These are phyloP conservation scores for Coniochaeta sp. DNA, from an alignment of 2,329 filamentous ascomycete genomes.

Conservation along the genomic window DNA sequence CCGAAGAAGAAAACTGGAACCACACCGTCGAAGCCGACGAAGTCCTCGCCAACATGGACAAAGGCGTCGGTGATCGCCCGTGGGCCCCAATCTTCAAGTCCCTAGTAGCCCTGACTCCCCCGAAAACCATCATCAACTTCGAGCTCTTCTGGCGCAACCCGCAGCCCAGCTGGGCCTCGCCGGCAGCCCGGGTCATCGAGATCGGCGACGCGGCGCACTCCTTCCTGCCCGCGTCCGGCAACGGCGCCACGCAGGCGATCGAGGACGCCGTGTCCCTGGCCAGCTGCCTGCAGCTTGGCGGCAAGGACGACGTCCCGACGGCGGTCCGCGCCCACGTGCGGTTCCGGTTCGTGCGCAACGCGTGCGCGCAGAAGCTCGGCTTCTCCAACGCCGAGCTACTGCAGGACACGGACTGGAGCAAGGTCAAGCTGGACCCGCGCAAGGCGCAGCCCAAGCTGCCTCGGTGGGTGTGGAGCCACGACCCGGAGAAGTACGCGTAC, in stretches of 20 bases:
- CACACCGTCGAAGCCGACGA: slow-evolving; percentile 26
- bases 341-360: slow-evolving; percentile 27
- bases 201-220: slow-evolving; percentile 33
- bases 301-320: slow-evolving; percentile 14
- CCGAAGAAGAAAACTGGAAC: slow-evolving; percentile 27
- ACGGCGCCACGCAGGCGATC: slow-evolving; percentile 33
- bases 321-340: slow-evolving; percentile 23
- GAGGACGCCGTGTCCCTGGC: slow-evolving; percentile 31
- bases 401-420: slow-evolving; percentile 26
- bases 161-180: slow-evolving; percentile 27
- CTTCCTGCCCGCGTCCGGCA: slow-evolving; percentile 30
- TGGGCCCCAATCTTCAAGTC: slow-evolving; percentile 26
- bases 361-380: slow-evolving; percentile 30
- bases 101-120: slow-evolving; percentile 19
- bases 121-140: slow-evolving; percentile 23
- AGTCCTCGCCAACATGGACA: slow-evolving; percentile 25
- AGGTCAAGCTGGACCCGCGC: slow-evolving; percentile 25
- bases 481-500: slow-evolving; percentile 27
- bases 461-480: slow-evolving; percentile 28
- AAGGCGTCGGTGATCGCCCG: slow-evolving; percentile 18
- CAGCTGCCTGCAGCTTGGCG: slow-evolving; percentile 25
- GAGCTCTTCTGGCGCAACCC: slow-evolving; percentile 33
- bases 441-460: slow-evolving; percentile 25
- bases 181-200: slow-evolving; percentile 23
- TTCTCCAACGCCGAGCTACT: slow-evolving; percentile 28